Evolutionary conservation across 352 stramenopile species (phyloP), one percentile per base, ranked within the genome.

Genomic region (Aphanomyces invadans): DNA sequence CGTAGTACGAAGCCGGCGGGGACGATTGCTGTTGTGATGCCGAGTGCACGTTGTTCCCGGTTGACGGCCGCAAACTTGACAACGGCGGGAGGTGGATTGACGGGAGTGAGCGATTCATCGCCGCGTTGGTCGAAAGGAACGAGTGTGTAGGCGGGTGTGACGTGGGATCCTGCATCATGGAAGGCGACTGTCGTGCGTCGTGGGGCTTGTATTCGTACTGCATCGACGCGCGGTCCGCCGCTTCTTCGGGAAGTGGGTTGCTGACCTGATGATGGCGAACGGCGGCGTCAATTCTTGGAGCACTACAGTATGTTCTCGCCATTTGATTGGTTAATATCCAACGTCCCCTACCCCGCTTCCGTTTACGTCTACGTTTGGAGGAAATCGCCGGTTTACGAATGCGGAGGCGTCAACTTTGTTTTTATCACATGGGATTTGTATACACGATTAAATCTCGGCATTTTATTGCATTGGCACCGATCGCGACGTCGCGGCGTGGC

Each of bases 361-460:
- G 49, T 57, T 57, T 57, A 57, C 49, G 49, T 57, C 19, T 57
- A 57, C 2, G 21, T 57, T 57, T 21, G 12, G 12, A 32, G 4
- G 12, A 33, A 21, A 17, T 57, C n/a, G 29, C 17, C 19, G 21
- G 49, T 57, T 57, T 57, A 57, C 49, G 49, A 57, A 32, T 33
- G 15, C 49, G 7, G 29, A n/a, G 29, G 0, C 7, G 29, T n/a
- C 12, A 15, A 29, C 1, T 57, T 32, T 7, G 19, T 33, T 57
- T 57, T 32, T 57, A 57, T 57, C 29, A 57, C 19, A 38, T 57
- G 49, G 15, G 15, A 32, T 57, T 57, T 57, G 49, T 57, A 57
- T 38, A 29, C 25, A 33, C 9, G 4, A 36, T 29, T 32, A 29
- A 42, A 42, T 15, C 7, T 42, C 36, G 36, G 36, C 15, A 42